Conservation (phyloP, 768 basidiomycete species). For the Lentinula lateritia region DNA sequence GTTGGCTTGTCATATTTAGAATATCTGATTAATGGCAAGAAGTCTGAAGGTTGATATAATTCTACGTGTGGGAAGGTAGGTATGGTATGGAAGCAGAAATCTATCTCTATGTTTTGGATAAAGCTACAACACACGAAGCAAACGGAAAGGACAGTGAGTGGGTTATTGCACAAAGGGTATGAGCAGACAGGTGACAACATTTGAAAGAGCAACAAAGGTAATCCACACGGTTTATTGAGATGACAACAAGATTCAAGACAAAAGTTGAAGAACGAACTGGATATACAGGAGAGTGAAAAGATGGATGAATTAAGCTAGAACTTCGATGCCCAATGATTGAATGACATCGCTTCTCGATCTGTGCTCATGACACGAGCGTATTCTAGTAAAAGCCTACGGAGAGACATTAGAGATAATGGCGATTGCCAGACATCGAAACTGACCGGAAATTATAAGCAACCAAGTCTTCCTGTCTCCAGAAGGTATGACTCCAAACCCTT, state of each 20-base stretch:
- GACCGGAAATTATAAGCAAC: conserved; percentile 47
- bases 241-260: not conserved
- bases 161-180: not conserved
- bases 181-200: too few species aligned
- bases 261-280: too few species aligned
- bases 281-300: too few species aligned
- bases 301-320: not conserved
- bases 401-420: not conserved
- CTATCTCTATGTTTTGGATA: too few species aligned
- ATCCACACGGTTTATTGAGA: not conserved
- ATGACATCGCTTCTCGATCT: conserved; percentile 32
- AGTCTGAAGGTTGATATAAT: too few species aligned
- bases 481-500: conserved; percentile 40
- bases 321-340: not conserved
- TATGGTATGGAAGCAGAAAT: too few species aligned
- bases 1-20: conserved; percentile 30
- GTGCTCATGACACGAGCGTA: conserved; percentile 42
- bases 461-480: conserved; percentile 52
- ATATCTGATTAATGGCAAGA: not conserved
- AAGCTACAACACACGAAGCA: too few species aligned
- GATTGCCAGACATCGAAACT: conserved; percentile 8
- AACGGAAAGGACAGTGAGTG: too few species aligned
- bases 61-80: too few species aligned
- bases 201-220: too few species aligned
- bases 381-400: conserved; percentile 37